Evolutionary conservation across 2,329 filamentous ascomycete genomes (phyloP).

Genomic region (Thielaviopsis euricoi): DNA sequence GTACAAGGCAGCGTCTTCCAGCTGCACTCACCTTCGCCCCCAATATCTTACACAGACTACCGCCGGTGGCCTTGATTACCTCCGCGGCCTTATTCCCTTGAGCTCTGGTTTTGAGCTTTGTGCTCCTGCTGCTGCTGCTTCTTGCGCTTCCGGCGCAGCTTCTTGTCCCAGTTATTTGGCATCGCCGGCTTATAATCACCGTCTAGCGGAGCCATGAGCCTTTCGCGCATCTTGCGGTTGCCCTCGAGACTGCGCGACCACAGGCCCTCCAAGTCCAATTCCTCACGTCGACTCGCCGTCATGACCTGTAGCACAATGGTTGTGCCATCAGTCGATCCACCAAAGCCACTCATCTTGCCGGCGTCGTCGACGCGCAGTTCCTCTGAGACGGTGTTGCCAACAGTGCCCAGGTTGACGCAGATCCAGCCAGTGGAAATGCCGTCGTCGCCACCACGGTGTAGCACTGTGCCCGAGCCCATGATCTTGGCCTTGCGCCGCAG

Average conservation of each 20-base stretch:
- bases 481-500: constrained; percentile 70
- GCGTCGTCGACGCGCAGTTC: constrained; percentile 27
- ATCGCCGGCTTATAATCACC: neutral
- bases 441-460: constrained; percentile 53
- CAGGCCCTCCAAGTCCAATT: constrained; percentile 35
- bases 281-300: constrained; percentile 34
- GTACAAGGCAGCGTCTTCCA: neutral
- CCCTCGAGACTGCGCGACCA: constrained; percentile 26
- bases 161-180: constrained; percentile 11
- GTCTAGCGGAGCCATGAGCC: constrained; percentile 1
- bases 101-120: constrained; percentile 12
- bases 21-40: neutral
- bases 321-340: constrained; percentile 26
- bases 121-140: constrained; percentile 5
- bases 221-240: constrained; percentile 19
- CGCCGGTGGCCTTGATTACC: no score
- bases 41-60: neutral
- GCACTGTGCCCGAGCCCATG: constrained; percentile 54
- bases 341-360: constrained; percentile 62
- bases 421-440: constrained; percentile 91
- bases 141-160: constrained; percentile 9
- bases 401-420: constrained; percentile 71
- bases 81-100: constrained; percentile 3
- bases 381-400: constrained; percentile 38
- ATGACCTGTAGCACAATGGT: constrained; percentile 42